phyloP scores from a whole-genome alignment of 2,329 filamentous ascomycete genomes.

The Malbranchea zuffiana region DNA sequence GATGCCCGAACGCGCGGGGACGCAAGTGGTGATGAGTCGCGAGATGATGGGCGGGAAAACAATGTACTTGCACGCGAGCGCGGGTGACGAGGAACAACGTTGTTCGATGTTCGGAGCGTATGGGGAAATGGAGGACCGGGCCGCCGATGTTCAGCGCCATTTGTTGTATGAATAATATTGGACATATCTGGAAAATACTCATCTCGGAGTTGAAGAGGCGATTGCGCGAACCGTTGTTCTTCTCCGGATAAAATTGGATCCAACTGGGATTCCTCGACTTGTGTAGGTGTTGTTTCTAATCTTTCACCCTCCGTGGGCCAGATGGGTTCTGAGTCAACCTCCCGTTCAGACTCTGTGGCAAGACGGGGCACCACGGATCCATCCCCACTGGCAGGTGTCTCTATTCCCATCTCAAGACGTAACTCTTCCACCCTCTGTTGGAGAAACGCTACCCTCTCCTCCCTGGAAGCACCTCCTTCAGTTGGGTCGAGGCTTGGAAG shows the following conservation, averaged over 20 bases:
- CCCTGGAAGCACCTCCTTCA: constrained; percentile 14
- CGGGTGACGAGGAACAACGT: no score
- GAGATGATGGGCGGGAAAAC: constrained; percentile 31
- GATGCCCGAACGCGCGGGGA: constrained; percentile 35
- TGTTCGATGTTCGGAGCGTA: constrained; percentile 5
- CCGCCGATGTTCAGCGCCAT: neutral
- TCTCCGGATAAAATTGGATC: constrained; percentile 22
- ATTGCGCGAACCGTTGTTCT: constrained; percentile 30
- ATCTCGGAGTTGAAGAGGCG: constrained; percentile 29
- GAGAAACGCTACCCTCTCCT: constrained; percentile 22
- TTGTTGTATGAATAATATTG: constrained; percentile 9
- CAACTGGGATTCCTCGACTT: constrained; percentile 10
- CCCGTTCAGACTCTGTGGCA: no score
- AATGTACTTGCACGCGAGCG: constrained; percentile 32
- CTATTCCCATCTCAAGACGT: constrained; percentile 11
- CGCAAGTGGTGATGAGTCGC: constrained; percentile 31
- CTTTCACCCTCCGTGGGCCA: neutral
- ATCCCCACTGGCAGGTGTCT: neutral
- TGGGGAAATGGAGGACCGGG: neutral
- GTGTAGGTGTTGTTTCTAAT: neutral
- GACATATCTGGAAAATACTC: constrained; percentile 16
- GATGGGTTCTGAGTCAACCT: neutral
- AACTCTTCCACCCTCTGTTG: constrained; percentile 24
- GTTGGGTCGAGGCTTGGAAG: constrained; percentile 12
- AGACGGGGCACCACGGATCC: no score